Conservation (phyloP, 2,329 filamentous ascomycete genomes). For the Pseudogymnoascus sp. region DNA sequence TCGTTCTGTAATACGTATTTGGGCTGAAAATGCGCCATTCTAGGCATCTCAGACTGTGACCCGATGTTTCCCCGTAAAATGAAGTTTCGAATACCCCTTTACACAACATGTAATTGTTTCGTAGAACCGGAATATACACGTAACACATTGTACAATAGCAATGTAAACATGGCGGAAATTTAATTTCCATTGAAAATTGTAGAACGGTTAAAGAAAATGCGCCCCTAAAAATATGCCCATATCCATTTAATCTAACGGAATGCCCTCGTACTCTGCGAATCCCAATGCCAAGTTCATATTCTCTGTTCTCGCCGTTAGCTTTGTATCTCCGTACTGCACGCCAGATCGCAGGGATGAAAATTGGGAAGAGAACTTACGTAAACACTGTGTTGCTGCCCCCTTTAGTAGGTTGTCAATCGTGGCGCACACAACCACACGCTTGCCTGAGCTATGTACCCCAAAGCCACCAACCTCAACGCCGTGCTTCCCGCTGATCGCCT, state of each 20-base stretch:
- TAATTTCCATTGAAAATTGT: background rate
- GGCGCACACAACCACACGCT: slow-evolving; percentile 87
- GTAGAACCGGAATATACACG: background rate
- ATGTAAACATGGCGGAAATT: background rate
- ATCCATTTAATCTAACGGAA: slow-evolving; percentile 44
- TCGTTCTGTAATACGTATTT: background rate
- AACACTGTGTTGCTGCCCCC: slow-evolving; percentile 85
- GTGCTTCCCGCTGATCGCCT: slow-evolving; percentile 76
- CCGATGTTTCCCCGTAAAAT: background rate
- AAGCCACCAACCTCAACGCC: slow-evolving; percentile 92
- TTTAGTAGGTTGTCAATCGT: slow-evolving; percentile 93
- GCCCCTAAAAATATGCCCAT: background rate
- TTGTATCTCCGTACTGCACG: background rate
- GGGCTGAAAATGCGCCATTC: background rate
- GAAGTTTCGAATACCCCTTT: background rate
- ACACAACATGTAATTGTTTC: background rate
- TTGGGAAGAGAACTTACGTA: slow-evolving; percentile 57
- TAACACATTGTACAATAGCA: background rate
- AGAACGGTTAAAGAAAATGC: background rate
- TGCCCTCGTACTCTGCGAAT: slow-evolving; percentile 82
- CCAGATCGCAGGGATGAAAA: slow-evolving; percentile 14
- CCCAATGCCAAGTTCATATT: slow-evolving; percentile 93
- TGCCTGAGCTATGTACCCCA: slow-evolving; percentile 81
- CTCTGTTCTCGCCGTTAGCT: slow-evolving; percentile 42
- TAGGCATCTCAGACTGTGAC: background rate